Evolutionary conservation across 768 basidiomycete genomes (phyloP), one percentile per base, ranked within the genome.

Genomic region (Mycena chlorophos): DNA sequence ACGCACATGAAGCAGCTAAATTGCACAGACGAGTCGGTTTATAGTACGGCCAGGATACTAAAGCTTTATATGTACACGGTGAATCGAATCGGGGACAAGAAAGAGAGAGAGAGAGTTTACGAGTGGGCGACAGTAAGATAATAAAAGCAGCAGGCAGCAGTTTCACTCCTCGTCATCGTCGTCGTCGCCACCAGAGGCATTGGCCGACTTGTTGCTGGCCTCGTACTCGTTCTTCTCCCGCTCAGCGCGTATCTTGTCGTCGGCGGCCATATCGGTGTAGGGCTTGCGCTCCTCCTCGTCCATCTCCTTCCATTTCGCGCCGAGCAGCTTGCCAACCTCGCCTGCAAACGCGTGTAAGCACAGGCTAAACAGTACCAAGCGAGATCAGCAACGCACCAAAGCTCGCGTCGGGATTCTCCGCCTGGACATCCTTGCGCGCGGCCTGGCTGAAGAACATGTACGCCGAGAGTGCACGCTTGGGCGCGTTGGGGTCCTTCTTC

Each of bases 381-480:
- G 40, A 19, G n/a, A n/a, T n/a, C n/a, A 45, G 31, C 69, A 23
- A 58, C 80, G 62, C 62, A 90, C 94, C 95, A 68, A 98, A 98
- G 53, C 88, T 81, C 26, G 92, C 94, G 56, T 94, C 92, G 47
- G 95, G 95, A 77, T 98, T 96, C 77, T 97, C 94, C 55, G 83
- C 68, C 86, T 95, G 96, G 82, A 98, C 91, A 69, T 89, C 84
- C 74, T 95, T 90, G 69, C 95, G 84, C 91, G 92, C 89, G 72
- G 94, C 95, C 72, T 94, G 91, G 65, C 85, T 87, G 82, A 98
- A 98, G 88, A 94, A 94, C 96, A 98, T 97, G 78, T 97, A 98
- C 37, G 96, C 94, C 27, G 94, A 97, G 43, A 97, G 81, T 0
- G 92, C 89, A 51, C 94, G 86, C 78, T 98, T 97, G 58, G 93